Evolutionary conservation across 805 yeast genomes (phyloP).

Genomic region (Jamesozyma hellenica): DNA sequence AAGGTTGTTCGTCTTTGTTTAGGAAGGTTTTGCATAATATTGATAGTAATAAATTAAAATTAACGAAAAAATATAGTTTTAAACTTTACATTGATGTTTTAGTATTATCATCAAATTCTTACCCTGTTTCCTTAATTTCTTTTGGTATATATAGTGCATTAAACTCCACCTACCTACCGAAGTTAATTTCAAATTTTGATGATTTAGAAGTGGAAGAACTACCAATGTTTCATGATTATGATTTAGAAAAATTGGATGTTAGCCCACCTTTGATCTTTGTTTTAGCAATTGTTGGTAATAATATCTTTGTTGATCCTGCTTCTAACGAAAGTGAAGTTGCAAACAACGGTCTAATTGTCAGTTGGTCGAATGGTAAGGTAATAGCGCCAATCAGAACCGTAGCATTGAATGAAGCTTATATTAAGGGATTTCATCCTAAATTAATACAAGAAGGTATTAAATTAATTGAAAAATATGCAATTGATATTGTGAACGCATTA

Average conservation of each 20-base stretch:
- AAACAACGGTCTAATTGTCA: conserved; percentile 69
- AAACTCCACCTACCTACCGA: conserved; percentile 66
- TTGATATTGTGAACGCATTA: conserved; percentile 49
- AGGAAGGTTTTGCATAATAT: conserved; percentile 29
- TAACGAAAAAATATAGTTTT: conserved; percentile 68
- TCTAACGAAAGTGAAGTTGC: conserved; percentile 80
- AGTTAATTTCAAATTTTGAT: conserved; percentile 56
- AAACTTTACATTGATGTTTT: conserved; percentile 72
- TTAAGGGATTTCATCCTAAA: conserved; percentile 45
- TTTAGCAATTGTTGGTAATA: conserved; percentile 61
- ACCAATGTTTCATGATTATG: conserved; percentile 83
- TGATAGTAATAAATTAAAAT: conserved; percentile 41
- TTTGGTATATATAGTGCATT: conserved; percentile 75
- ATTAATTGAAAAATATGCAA: conserved; percentile 52
- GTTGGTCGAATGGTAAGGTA: conserved; percentile 59
- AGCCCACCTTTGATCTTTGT: conserved; percentile 64
- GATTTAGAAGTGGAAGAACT: conserved; percentile 67
- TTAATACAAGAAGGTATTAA: conserved; percentile 45
- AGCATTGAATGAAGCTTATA: conserved; percentile 41
- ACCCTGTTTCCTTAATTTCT: conserved; percentile 74
- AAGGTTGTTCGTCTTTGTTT: conserved; percentile 52
- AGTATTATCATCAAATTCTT: conserved; percentile 64
- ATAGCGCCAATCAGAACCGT: conserved; percentile 65
- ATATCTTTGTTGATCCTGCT: conserved; percentile 72
- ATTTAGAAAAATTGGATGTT: conserved; percentile 50